phyloP scores from a whole-genome alignment of 2,329 filamentous ascomycete genomes.

The Eurotiales sp. region DNA sequence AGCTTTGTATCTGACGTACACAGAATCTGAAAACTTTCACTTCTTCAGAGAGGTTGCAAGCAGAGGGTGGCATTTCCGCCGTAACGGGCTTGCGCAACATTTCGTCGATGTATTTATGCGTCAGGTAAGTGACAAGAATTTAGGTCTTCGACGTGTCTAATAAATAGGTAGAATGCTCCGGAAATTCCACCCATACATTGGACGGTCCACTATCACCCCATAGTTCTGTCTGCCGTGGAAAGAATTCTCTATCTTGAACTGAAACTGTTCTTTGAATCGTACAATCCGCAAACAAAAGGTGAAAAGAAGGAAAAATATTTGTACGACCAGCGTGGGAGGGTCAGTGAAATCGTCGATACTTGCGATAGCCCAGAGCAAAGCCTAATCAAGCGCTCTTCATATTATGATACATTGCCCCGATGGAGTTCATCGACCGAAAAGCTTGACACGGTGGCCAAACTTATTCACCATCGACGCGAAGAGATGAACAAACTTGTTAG shows the following conservation, averaged over 20 bases:
- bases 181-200: constrained; percentile 45
- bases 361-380: constrained; percentile 50
- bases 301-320: constrained; percentile 22
- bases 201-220: constrained; percentile 41
- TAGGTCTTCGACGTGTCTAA: background rate
- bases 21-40: constrained; percentile 54
- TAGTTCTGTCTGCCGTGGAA: constrained; percentile 47
- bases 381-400: constrained; percentile 47
- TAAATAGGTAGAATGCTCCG: constrained; percentile 33
- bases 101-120: constrained; percentile 55
- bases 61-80: constrained; percentile 48
- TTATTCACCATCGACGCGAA: constrained; percentile 24
- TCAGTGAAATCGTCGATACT: constrained; percentile 46
- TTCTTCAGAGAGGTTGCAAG: constrained; percentile 50
- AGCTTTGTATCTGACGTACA: constrained; percentile 19
- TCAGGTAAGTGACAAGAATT: constrained; percentile 21
- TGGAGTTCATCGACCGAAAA: constrained; percentile 27
- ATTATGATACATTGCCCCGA: constrained; percentile 28
- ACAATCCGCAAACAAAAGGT: constrained; percentile 43
- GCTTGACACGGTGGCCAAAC: constrained; percentile 28
- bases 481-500: constrained; percentile 22
- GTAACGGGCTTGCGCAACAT: constrained; percentile 50
- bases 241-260: constrained; percentile 53
- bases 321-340: constrained; percentile 31
- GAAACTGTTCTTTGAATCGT: constrained; percentile 50